phyloP scores from a whole-genome alignment of 495 filamentous ascomycete genomes.

The Usnea hakonensis region DNA sequence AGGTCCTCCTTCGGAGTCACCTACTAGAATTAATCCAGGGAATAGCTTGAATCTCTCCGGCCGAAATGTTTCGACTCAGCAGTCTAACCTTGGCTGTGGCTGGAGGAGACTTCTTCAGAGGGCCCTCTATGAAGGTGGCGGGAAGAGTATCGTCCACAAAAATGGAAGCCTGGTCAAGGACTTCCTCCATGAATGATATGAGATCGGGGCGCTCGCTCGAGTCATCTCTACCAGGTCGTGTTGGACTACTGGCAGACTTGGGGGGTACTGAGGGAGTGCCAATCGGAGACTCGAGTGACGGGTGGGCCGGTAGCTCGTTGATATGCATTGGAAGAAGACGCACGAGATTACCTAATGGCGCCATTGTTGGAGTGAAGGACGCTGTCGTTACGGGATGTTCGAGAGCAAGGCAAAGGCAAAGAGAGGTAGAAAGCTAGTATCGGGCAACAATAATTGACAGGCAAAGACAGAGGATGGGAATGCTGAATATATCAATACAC shows the following conservation, averaged over 20 bases:
- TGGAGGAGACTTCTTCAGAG: constrained; percentile 39
- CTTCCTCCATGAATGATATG: constrained; percentile 18
- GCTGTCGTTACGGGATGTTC: background rate
- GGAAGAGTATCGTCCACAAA: constrained; percentile 23
- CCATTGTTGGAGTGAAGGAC: constrained; percentile 9
- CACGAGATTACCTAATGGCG: constrained; percentile 22
- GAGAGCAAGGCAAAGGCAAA: background rate
- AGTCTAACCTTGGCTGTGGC: constrained; percentile 41
- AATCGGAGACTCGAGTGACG: constrained; percentile 13
- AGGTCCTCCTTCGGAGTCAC: background rate
- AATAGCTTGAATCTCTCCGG: constrained; percentile 24
- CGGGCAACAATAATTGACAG: background rate
- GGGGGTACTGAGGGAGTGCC: background rate
- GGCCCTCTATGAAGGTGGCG: constrained; percentile 35
- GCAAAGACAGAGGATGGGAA: background rate
- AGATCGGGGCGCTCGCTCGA: constrained; percentile 15
- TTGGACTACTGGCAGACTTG: background rate
- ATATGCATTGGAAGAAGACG: constrained; percentile 20
- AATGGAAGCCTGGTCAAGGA: constrained; percentile 20
- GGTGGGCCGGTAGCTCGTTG: constrained; percentile 21
- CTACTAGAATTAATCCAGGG: constrained; percentile 16
- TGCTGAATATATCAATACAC: no score
- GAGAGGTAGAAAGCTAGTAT: background rate
- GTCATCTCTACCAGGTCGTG: constrained; percentile 1
- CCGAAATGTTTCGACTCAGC: constrained; percentile 35